Evolutionary conservation across 495 filamentous ascomycete genomes (phyloP).

Genomic region (Physcia stellaris): DNA sequence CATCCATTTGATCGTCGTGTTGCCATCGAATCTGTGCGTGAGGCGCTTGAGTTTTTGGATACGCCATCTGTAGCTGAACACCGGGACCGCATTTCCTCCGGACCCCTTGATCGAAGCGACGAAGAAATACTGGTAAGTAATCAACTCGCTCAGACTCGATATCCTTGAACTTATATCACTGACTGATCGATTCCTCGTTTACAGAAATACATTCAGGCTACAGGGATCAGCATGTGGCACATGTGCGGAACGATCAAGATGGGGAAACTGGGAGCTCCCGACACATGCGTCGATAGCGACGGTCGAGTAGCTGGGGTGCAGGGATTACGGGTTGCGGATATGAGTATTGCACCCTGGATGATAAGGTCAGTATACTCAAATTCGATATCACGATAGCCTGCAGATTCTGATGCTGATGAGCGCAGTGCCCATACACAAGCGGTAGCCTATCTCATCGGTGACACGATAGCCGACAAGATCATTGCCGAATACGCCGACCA

Average conservation of each 20-base stretch:
- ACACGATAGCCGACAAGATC: constrained; percentile 48
- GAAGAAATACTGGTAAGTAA: constrained; percentile 40
- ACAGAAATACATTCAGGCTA: constrained; percentile 57
- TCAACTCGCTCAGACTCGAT: too few species aligned
- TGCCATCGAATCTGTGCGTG: constrained; percentile 37
- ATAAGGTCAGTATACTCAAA: not conserved
- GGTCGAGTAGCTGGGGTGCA: constrained; percentile 41
- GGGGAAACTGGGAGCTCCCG: constrained; percentile 49
- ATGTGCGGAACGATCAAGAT: constrained; percentile 79
- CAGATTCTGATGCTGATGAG: not conserved
- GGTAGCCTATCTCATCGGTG: constrained; percentile 37
- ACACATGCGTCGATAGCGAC: constrained; percentile 41
- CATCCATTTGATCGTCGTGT: constrained; percentile 43
- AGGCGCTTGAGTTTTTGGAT: constrained; percentile 28
- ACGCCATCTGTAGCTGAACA: constrained; percentile 33
- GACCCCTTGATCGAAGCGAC: constrained; percentile 34
- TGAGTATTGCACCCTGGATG: constrained; percentile 34
- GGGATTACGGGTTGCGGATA: constrained; percentile 47
- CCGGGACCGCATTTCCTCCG: constrained; percentile 25
- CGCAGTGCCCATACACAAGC: constrained; percentile 25
- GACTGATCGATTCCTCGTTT: too few species aligned
- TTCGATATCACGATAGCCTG: not conserved
- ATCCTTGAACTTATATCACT: too few species aligned
- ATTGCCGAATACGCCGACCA: constrained; percentile 24
- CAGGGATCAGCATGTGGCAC: constrained; percentile 72